These are phyloP conservation scores for Mycena crocata DNA, from an alignment of 768 basidiomycete genomes.

Conservation along the genomic window DNA sequence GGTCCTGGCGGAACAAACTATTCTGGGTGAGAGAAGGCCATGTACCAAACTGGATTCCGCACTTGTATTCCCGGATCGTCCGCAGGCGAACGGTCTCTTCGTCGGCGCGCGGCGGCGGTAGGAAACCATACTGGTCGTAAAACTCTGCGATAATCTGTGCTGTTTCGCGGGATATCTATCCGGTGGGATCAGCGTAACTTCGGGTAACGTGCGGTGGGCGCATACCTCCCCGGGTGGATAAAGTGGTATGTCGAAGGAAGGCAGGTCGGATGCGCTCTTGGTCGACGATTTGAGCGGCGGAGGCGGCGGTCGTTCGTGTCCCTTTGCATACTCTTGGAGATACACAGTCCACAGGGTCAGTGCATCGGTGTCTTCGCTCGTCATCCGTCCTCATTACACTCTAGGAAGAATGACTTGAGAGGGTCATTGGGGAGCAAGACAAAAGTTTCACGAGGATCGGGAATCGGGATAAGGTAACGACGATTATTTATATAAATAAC, in stretches of 20 bases:
- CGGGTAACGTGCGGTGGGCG: no score
- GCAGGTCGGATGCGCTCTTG: neutral
- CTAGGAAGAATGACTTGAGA: no score
- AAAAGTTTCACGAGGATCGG: no score
- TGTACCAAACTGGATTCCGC: neutral
- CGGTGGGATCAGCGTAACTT: neutral
- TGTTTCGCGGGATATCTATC: conserved; percentile 14
- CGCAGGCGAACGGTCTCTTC: conserved; percentile 13
- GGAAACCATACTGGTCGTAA: conserved; percentile 22
- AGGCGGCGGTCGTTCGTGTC: conserved; percentile 9
- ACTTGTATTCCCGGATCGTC: conserved; percentile 30
- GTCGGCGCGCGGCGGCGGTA: conserved; percentile 28
- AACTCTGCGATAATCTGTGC: conserved; percentile 24
- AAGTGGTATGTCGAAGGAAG: conserved; percentile 9
- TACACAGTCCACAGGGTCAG: conserved; percentile 8
- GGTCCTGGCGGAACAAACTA: conserved; percentile 25
- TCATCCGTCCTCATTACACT: no score
- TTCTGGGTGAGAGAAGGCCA: neutral
- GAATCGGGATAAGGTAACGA: no score
- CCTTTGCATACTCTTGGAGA: conserved; percentile 10
- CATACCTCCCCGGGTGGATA: conserved; percentile 22
- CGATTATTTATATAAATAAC: no score
- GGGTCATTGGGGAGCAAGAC: no score
- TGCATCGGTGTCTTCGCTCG: neutral
- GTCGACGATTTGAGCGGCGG: neutral